phyloP scores from a whole-genome alignment of 306 rosid genomes.

The Vigna trinervia region DNA sequence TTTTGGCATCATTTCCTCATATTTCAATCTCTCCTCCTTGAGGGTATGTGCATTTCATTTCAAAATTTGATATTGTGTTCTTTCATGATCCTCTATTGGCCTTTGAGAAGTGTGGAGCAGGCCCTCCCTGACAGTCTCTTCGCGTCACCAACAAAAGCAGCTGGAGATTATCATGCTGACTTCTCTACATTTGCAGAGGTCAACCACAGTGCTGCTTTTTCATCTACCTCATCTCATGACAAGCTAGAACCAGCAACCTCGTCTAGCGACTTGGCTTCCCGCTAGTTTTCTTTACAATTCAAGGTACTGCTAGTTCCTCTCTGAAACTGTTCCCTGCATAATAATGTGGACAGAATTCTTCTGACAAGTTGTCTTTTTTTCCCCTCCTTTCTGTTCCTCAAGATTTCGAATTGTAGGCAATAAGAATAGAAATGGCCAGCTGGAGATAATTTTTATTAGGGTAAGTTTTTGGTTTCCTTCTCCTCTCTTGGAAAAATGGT shows the following conservation, averaged over 20 bases:
- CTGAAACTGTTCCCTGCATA: slow-evolving; percentile 20
- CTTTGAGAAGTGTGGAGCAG: slow-evolving; percentile 66
- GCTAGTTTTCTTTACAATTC: slow-evolving; percentile 51
- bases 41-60: slow-evolving; percentile 9
- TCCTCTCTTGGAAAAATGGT: slow-evolving; percentile 4
- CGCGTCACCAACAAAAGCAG: slow-evolving; percentile 81
- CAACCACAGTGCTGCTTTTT: slow-evolving; percentile 45
- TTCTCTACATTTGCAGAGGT: slow-evolving; percentile 49
- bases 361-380: slow-evolving; percentile 41
- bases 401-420: slow-evolving; percentile 66
- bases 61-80: slow-evolving; percentile 30
- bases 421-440: slow-evolving; percentile 58
- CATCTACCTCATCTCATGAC: slow-evolving; percentile 42
- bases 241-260: slow-evolving; percentile 45
- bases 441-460: slow-evolving; percentile 66
- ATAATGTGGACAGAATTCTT: slow-evolving; percentile 4
- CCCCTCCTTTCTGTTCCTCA: slow-evolving; percentile 50
- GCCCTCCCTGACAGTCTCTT: slow-evolving; percentile 86
- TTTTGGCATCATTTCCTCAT: background rate
- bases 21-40: slow-evolving; percentile 2
- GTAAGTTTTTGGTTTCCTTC: slow-evolving; percentile 49
- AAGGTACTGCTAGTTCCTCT: slow-evolving; percentile 52
- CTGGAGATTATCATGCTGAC: slow-evolving; percentile 50
- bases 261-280: slow-evolving; percentile 52
- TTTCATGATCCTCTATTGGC: slow-evolving; percentile 31